Percentiles rank a stretch among this genome's conserved stretches.
These are phyloP conservation scores for Cystofilobasidium bisporidii DNA, from an alignment of 768 basidiomycete species.

Conservation along the genomic window DNA sequence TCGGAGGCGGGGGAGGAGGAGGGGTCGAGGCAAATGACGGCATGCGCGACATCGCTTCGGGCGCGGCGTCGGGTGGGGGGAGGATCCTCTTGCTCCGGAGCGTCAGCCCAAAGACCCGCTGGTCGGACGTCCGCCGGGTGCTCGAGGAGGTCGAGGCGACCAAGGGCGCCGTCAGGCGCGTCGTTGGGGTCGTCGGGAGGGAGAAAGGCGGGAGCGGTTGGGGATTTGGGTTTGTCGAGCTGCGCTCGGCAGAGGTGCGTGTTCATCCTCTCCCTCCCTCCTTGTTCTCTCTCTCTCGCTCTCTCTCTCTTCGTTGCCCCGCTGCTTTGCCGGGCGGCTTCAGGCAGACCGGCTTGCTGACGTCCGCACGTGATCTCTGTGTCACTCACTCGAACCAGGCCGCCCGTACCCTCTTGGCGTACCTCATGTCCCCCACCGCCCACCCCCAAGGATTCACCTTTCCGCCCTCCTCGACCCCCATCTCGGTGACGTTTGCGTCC, in stretches of 20 bases:
- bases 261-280: not conserved
- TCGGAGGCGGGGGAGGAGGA: not conserved
- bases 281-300: not conserved
- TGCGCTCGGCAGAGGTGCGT: conserved; percentile 68
- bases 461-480: conserved; percentile 9
- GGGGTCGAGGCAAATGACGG: conserved; percentile 58
- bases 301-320: no score
- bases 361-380: no score
- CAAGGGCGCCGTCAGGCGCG: conserved; percentile 55
- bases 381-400: not conserved
- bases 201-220: conserved; percentile 72
- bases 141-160: conserved; percentile 60
- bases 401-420: conserved; percentile 14
- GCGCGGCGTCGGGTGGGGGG: conserved; percentile 40
- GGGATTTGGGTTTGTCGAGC: conserved; percentile 91
- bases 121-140: conserved; percentile 74
- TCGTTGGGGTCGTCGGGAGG: conserved; percentile 77
- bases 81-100: conserved; percentile 82
- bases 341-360: not conserved
- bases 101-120: conserved; percentile 75
- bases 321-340: no score
- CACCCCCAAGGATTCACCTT: conserved; percentile 21
- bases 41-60: conserved; percentile 84
- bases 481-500: conserved; percentile 22
- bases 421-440: conserved; percentile 3